Conservation (phyloP, 2,329 filamentous ascomycete genomes). For the Chaetomiaceae sp. region DNA sequence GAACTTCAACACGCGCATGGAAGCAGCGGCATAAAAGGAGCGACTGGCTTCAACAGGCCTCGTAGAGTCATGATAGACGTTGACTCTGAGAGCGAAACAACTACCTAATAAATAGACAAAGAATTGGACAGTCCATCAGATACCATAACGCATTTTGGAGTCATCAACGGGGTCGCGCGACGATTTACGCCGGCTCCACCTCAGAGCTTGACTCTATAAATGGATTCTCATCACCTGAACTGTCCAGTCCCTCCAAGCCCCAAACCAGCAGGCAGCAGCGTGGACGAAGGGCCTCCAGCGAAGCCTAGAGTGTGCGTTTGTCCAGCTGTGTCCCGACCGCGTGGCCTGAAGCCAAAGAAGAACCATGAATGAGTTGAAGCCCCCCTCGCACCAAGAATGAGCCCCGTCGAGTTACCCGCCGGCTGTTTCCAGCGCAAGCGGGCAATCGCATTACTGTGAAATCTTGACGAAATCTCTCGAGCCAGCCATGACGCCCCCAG, state of each 20-base stretch:
- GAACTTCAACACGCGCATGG: slow-evolving; percentile 11
- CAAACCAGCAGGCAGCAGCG: slow-evolving; percentile 23
- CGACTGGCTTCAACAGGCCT: slow-evolving; percentile 20
- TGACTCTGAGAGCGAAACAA: background rate
- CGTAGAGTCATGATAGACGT: slow-evolving; percentile 1
- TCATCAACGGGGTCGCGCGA: slow-evolving; percentile 41
- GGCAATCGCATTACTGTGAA: slow-evolving; percentile 99
- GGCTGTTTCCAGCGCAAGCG: slow-evolving; percentile 32
- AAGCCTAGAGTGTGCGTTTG: slow-evolving; percentile 32
- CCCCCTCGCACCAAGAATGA: slow-evolving; percentile 99
- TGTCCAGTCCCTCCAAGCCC: slow-evolving; percentile 35
- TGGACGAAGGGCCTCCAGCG: slow-evolving; percentile 35
- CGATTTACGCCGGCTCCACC: slow-evolving; percentile 39
- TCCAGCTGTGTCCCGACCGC: slow-evolving; percentile 37
- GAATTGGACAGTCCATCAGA: slow-evolving; percentile 34
- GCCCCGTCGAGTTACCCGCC: slow-evolving; percentile 98
- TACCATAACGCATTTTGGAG: slow-evolving; percentile 38
- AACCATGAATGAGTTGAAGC: slow-evolving; percentile 34
- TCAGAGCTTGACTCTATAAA: slow-evolving; percentile 99
- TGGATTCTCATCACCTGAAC: slow-evolving; percentile 84
- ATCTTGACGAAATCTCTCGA: slow-evolving; percentile 81
- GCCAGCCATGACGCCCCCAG: slow-evolving; percentile 45
- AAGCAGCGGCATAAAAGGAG: background rate
- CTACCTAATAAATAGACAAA: slow-evolving; percentile 18
- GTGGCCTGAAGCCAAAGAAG: slow-evolving; percentile 47